phyloP scores from a whole-genome alignment of 2,329 filamentous ascomycete genomes.

The Monilinia laxa region DNA sequence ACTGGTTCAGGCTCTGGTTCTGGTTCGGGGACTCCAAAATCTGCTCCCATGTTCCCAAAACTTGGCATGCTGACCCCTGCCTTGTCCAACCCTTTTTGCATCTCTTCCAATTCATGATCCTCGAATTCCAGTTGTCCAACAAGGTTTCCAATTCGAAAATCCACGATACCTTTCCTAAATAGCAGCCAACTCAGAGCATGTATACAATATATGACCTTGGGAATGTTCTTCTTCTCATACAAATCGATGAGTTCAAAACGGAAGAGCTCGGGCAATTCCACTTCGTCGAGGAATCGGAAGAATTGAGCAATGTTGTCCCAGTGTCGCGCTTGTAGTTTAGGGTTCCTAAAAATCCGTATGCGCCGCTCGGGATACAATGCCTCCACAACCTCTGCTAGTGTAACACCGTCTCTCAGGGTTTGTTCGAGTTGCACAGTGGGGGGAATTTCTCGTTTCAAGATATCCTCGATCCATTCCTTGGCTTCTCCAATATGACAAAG shows the following conservation, averaged over 20 bases:
- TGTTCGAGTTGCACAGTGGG: conserved; percentile 94
- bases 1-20: conserved; percentile 69
- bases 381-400: conserved; percentile 89
- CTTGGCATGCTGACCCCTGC: conserved; percentile 94
- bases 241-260: conserved; percentile 95
- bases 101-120: conserved; percentile 94
- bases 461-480: conserved; percentile 97
- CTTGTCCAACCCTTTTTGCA: conserved; percentile 95
- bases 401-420: conserved; percentile 87
- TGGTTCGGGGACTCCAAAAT: conserved; percentile 78
- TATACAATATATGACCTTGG: conserved; percentile 98
- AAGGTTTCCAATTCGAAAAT: conserved; percentile 94
- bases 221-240: conserved; percentile 99
- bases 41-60: conserved; percentile 95
- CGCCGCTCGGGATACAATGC: conserved; percentile 75
- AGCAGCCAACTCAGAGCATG: conserved; percentile 97
- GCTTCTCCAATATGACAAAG: conserved; percentile 98
- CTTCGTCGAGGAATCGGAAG: conserved; percentile 87
- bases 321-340: conserved; percentile 87
- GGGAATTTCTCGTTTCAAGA: conserved; percentile 80
- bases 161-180: conserved; percentile 89
- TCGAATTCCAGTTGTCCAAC: conserved; percentile 97
- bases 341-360: conserved; percentile 79
- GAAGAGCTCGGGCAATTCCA: conserved; percentile 92
- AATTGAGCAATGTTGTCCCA: conserved; percentile 98